Conservation (phyloP, 305 asterid species). For the Lippia alba region DNA sequence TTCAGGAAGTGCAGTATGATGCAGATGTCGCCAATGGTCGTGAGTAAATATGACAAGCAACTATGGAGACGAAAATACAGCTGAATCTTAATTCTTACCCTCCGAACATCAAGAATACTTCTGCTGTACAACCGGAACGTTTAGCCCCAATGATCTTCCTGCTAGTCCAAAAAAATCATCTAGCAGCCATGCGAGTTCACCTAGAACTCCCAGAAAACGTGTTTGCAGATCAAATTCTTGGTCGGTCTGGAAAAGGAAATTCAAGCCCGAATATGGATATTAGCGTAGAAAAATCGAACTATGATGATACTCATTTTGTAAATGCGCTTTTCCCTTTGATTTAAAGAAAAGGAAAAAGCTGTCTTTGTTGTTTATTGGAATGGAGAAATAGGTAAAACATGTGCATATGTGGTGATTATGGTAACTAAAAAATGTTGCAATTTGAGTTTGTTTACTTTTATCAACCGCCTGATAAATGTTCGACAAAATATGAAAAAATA, state of each 20-base stretch:
- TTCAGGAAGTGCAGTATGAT: conserved; percentile 61
- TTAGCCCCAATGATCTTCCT: conserved; percentile 34
- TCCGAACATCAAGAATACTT: conserved; percentile 38
- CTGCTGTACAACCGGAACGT: conserved; percentile 32
- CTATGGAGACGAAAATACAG: neutral
- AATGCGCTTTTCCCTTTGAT: conserved; percentile 4
- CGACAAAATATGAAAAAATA: too few species aligned
- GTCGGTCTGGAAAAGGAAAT: conserved; percentile 41
- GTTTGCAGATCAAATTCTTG: conserved; percentile 43
- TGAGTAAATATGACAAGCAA: conserved; percentile 36
- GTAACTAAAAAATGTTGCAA: too few species aligned
- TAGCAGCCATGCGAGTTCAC: conserved; percentile 20
- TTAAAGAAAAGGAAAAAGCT: neutral
- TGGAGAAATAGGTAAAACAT: neutral
- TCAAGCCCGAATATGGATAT: conserved; percentile 35
- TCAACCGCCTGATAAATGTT: too few species aligned
- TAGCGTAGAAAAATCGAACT: conserved; percentile 39
- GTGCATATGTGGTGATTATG: neutral
- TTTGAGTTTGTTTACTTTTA: too few species aligned
- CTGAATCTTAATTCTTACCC: conserved; percentile 63
- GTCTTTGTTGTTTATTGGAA: neutral
- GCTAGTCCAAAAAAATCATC: conserved; percentile 40
- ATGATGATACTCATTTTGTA: conserved; percentile 29
- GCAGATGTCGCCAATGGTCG: conserved; percentile 40
- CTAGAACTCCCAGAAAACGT: conserved; percentile 59